Evolutionary conservation across 2,329 filamentous ascomycete species (phyloP).

Genomic region (Geoglossum cookeanum): DNA sequence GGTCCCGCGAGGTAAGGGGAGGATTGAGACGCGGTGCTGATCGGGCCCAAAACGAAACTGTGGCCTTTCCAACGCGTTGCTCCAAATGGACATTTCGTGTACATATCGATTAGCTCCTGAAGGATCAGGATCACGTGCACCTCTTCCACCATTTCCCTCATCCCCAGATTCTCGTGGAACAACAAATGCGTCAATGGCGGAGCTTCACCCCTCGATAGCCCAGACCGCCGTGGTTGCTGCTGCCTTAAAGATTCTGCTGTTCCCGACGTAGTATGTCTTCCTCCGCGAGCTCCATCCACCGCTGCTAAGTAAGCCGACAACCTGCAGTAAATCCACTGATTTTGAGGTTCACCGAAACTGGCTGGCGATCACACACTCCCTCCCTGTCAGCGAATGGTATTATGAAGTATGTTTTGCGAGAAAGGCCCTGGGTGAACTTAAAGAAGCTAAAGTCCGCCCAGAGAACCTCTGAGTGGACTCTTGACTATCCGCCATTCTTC

Average conservation of each 20-base stretch:
- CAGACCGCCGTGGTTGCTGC: slow-evolving; percentile 76
- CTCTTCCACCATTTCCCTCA: background rate
- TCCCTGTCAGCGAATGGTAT: slow-evolving; percentile 83
- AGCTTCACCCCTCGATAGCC: slow-evolving; percentile 67
- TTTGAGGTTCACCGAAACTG: slow-evolving; percentile 98
- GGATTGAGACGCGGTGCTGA: too few relatives aligned
- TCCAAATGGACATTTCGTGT: too few relatives aligned
- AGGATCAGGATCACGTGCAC: too few relatives aligned
- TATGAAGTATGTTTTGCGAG: slow-evolving; percentile 41
- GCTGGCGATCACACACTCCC: slow-evolving; percentile 84
- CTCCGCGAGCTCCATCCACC: slow-evolving; percentile 4
- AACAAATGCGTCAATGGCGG: slow-evolving; percentile 39
- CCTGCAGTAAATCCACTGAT: slow-evolving; percentile 79
- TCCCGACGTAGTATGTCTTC: slow-evolving; percentile 71
- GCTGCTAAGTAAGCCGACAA: slow-evolving; percentile 9
- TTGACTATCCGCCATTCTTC: slow-evolving; percentile 97
- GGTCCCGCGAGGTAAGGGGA: too few relatives aligned
- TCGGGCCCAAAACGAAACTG: too few relatives aligned
- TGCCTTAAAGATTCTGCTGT: slow-evolving; percentile 78
- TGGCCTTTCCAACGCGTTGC: too few relatives aligned
- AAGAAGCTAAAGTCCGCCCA: slow-evolving; percentile 14
- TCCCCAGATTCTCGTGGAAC: background rate
- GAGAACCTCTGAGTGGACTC: slow-evolving; percentile 96
- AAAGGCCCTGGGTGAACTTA: background rate
- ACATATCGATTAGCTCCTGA: too few relatives aligned